Percentiles rank a stretch among this genome's conserved stretches.
These are phyloP conservation scores for Fagus sylvatica DNA, from an alignment of 306 rosid species.

Conservation along the genomic window DNA sequence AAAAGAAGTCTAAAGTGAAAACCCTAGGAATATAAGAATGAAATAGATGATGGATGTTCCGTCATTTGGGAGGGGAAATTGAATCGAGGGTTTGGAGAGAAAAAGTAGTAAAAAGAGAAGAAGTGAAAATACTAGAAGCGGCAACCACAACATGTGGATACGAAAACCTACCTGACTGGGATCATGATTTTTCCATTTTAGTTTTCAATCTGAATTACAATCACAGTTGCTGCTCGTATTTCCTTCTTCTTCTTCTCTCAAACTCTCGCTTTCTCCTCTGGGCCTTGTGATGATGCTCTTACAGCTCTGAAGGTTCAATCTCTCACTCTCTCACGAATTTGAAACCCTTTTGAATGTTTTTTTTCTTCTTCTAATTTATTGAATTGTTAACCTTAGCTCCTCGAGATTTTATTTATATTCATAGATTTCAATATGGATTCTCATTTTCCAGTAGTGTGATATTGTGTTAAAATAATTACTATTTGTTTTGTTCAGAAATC, in stretches of 20 bases:
- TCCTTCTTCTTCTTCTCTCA: neutral
- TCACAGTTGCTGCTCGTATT: slow-evolving; percentile 35
- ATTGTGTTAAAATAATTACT: no score
- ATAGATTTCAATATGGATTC: neutral
- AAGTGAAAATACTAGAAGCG: slow-evolving; percentile 32
- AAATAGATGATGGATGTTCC: neutral
- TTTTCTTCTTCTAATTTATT: neutral
- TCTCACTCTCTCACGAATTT: neutral
- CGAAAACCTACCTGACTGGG: slow-evolving; percentile 37
- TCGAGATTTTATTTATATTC: neutral
- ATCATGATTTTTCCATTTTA: slow-evolving; percentile 37
- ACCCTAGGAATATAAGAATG: neutral
- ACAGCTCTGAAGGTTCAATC: slow-evolving; percentile 46
- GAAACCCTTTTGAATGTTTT: neutral
- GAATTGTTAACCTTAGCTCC: neutral
- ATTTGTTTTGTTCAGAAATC: no score
- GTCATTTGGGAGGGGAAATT: neutral
- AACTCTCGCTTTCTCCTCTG: slow-evolving; percentile 14
- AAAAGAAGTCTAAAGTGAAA: neutral
- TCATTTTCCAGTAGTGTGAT: no score
- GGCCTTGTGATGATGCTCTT: slow-evolving; percentile 44
- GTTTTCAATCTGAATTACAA: slow-evolving; percentile 62
- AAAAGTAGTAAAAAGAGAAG: neutral
- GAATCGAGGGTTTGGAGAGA: neutral
- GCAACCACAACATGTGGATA: slow-evolving; percentile 44